These are phyloP conservation scores for Lindgomyces ingoldianus DNA, from an alignment of 495 filamentous ascomycete genomes.

Conservation along the genomic window DNA sequence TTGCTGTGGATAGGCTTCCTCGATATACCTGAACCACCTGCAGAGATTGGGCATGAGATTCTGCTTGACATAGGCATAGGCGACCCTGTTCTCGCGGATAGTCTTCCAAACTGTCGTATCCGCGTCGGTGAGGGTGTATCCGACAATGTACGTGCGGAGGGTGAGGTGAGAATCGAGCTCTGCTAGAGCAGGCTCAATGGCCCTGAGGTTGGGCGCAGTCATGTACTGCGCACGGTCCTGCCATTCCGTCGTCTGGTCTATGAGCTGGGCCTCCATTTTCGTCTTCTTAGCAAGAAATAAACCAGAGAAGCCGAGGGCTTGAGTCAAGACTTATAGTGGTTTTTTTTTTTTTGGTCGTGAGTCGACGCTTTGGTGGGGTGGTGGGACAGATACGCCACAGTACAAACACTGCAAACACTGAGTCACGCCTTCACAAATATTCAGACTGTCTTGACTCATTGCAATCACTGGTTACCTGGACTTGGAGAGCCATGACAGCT, in stretches of 20 bases:
- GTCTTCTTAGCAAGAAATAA: background rate
- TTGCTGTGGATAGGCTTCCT: conserved; percentile 70
- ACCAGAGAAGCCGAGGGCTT: background rate
- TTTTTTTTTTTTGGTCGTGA: background rate
- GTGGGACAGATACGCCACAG: background rate
- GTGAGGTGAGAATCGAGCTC: conserved; percentile 84
- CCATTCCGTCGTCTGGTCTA: no score
- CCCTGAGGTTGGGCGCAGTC: conserved; percentile 70
- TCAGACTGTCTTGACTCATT: no score
- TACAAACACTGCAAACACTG: background rate
- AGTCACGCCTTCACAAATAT: no score
- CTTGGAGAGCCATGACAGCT: no score
- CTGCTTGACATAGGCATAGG: conserved; percentile 75
- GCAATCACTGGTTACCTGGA: no score
- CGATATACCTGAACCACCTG: conserved; percentile 87
- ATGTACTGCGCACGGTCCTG: conserved; percentile 55
- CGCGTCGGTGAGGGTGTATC: conserved; percentile 73
- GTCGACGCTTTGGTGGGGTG: background rate
- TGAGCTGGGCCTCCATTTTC: conserved; percentile 37
- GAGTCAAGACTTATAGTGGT: background rate
- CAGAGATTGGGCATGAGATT: conserved; percentile 74
- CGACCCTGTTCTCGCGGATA: conserved; percentile 83
- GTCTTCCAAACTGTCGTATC: conserved; percentile 85
- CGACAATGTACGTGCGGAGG: conserved; percentile 81
- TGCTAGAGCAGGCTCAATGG: conserved; percentile 70